A percentile compares a stretch with the other conserved stretches of the same genome.
Evolutionary conservation across 1,284 basidiomycete species (phyloP).

Genomic region (Boletus semigastroideus): DNA sequence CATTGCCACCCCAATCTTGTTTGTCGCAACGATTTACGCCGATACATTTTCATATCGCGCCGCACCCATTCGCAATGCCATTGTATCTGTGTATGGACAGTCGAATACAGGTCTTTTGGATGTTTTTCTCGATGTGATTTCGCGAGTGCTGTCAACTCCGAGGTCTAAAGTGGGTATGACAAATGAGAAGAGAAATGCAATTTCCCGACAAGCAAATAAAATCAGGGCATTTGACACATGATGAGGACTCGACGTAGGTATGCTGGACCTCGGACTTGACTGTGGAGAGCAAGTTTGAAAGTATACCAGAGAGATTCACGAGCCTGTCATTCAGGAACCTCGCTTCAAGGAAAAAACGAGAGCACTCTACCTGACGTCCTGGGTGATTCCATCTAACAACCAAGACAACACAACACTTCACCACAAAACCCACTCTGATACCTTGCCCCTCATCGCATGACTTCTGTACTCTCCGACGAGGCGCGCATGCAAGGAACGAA

Average conservation of each 20-base stretch:
- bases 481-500: background rate
- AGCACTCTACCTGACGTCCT: background rate
- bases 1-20: constrained; percentile 12
- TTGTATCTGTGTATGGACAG: constrained; percentile 22
- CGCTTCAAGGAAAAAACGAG: background rate
- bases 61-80: constrained; percentile 12
- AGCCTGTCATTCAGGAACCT: background rate
- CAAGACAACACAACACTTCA: background rate
- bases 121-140: background rate
- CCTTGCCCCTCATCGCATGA: background rate
- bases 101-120: constrained; percentile 9
- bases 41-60: constrained; percentile 16
- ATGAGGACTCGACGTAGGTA: background rate
- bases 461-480: background rate
- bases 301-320: background rate
- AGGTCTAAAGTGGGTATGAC: background rate
- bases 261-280: background rate
- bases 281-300: background rate
- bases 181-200: background rate
- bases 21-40: constrained; percentile 20
- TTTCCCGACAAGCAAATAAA: background rate
- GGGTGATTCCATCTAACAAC: background rate
- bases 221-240: background rate
- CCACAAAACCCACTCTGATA: background rate
- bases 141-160: background rate